Evolutionary conservation across 257 asterid genomes (phyloP).

Genomic region (Catharanthus roseus): DNA sequence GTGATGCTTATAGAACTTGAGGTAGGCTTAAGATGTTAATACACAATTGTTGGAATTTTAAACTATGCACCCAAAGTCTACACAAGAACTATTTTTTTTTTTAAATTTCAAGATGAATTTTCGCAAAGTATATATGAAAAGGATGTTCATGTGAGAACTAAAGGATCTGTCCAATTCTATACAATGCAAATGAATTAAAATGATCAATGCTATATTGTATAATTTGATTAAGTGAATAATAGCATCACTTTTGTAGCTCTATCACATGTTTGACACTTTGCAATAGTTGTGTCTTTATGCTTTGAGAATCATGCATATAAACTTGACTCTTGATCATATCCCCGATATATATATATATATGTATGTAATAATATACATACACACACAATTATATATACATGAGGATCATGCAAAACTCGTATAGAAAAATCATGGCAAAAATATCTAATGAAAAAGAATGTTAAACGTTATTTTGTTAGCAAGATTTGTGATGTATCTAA

Average conservation of each 20-base stretch:
- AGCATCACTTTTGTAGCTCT: not conserved
- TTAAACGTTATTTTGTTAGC: too few species aligned
- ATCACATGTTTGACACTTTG: not conserved
- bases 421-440: too few species aligned
- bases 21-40: not conserved
- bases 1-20: not conserved
- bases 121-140: not conserved
- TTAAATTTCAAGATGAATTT: not conserved
- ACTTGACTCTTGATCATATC: too few species aligned
- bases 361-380: too few species aligned
- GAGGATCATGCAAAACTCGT: too few species aligned
- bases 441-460: too few species aligned
- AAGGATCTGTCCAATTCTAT: not conserved
- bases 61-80: not conserved
- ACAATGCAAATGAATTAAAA: not conserved
- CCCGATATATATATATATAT: too few species aligned
- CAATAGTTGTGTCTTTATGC: not conserved
- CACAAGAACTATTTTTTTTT: not conserved
- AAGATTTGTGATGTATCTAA: too few species aligned
- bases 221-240: not conserved
- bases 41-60: not conserved
- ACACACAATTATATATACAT: too few species aligned
- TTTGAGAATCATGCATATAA: not conserved
- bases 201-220: too few species aligned
- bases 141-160: not conserved